Base-by-base conservation (phyloP, 1,284 basidiomycete genomes). In the Austroboletus rostrupii region DNA sequence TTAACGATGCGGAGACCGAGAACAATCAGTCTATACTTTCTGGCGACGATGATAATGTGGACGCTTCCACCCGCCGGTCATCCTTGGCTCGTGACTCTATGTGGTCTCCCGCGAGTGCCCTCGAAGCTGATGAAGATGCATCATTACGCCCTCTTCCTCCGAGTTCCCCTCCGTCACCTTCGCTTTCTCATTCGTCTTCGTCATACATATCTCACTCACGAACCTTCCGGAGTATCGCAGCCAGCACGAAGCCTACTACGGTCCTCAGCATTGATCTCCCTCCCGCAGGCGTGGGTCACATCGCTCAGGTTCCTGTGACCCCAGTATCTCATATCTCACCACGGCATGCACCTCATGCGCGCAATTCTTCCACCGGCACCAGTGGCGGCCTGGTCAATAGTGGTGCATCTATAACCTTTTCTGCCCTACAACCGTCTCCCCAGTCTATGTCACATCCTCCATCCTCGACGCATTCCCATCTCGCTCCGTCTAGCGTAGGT, bases 161-260 rank as follows among this genome's bases (percentile, higher is more conserved):
- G 5, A 92, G 87, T 58, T 76, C 82, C 3, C 88, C 90, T 7
- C 87, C 87, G 13, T 92, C 90, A 1, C 92, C 90, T 3, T 86
- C 89, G 0, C 89, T 87, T 9, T 90, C 85, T 9, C 83, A 78
- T 52, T 89, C 84, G 2, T 86, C 87, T 10, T 86, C 87, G 1
- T 88, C 89, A 1, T 87, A 88, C 66, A 75, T 89, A 38, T 89
- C 86, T 14, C 79, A 90, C 62, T 78, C 85, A n/a, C 79, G 83
- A 45, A 90, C 87, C 5, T 87, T 90, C 71, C 76, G 78, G 62
- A 90, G 86, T 62, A 85, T 88, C 59, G 81, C 89, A 20, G 90
- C 92, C 1, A 92, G 90, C 62, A 98, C 95, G 6, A 97, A 97
- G 68, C 95, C 93, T 3, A 98, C 95, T 3, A 98, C 95, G 0